Conservation (phyloP, 441 rosid genomes). For the Theobroma grandiflorum region DNA sequence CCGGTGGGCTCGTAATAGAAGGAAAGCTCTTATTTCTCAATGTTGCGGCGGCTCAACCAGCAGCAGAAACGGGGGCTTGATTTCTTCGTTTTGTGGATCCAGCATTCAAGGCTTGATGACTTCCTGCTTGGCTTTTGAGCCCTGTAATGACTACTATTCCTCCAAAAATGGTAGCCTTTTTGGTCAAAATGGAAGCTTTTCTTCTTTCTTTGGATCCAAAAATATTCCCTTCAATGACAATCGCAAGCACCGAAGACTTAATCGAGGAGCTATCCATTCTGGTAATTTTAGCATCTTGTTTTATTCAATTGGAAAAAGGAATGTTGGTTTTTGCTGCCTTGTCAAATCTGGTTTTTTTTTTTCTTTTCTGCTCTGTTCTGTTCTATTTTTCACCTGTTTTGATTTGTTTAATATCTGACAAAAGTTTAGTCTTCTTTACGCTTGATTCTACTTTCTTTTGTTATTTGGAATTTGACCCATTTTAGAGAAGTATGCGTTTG, state of each 20-base stretch:
- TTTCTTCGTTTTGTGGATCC: slow-evolving; percentile 60
- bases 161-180: slow-evolving; percentile 41
- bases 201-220: slow-evolving; percentile 63
- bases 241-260: slow-evolving; percentile 54
- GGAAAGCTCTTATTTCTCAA: slow-evolving; percentile 43
- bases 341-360: background rate
- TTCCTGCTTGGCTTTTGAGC: slow-evolving; percentile 78
- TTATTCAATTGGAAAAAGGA: background rate
- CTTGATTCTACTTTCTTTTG: background rate
- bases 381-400: background rate
- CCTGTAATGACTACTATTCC: slow-evolving; percentile 60
- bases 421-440: slow-evolving; percentile 1
- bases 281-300: slow-evolving; percentile 48
- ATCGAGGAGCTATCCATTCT: slow-evolving; percentile 54
- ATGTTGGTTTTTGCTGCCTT: background rate
- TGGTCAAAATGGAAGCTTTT: slow-evolving; percentile 39
- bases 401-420: slow-evolving; percentile 19
- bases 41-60: slow-evolving; percentile 31
- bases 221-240: slow-evolving; percentile 39
- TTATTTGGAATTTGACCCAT: background rate
- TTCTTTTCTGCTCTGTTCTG: background rate
- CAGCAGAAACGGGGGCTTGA: slow-evolving; percentile 29
- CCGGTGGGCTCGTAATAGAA: slow-evolving; percentile 56
- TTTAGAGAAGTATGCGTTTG: too few species aligned
- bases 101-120: slow-evolving; percentile 59